Base-by-base conservation (phyloP, 1,284 basidiomycete species). In the Fereydounia khargensis region DNA sequence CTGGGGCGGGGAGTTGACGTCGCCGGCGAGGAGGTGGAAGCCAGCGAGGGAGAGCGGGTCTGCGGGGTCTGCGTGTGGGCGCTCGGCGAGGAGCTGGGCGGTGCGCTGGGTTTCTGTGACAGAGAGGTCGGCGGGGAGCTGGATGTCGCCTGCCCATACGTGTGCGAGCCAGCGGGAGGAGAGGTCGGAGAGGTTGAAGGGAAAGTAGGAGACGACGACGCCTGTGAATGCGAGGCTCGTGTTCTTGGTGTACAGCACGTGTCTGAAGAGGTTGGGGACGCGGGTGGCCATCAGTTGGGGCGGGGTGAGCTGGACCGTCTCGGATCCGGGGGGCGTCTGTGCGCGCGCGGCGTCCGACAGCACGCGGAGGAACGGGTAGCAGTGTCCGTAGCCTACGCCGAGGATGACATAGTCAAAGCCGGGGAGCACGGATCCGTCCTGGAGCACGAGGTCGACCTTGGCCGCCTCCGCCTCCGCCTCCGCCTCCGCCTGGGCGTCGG, bases 371-470 rank as follows among this genome's bases (percentile, higher is more conserved):
- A 54, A 68, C 1, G 55, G 59, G 35, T 53, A 67, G 25, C 47
- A 51, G 17, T 58, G 48, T 2, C 53, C 55, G 31, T 70, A 70
- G 0, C 65, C 65, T 3, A 58, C 55, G 0, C 57, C 65, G 1
- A 64, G 42, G 2, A 68, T 49, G 19, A 69, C 52, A 13, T 57
- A 48, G 31, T 69, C 67, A 6, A 68, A 60, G 13, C 56, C 42
- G 14, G 28, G 13, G 7, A 70, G 44, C 11, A 53, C 31, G 16
- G 42, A 45, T 0, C 59, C 65, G 33, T 70, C 62, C 18, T 41
- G 16, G 20, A 70, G 40, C 11, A 47, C 47, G 9, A 70, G 18
- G 5, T 66, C 45, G 10, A 68, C 16, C 42, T 46, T 51, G 2
- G 21, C 41, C 1, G 33, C 44, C 13, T 27, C 47, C 9, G 25